A percentile compares a stretch with the other conserved stretches of the same genome.
Conservation (phyloP, 2,329 filamentous ascomycete species). For the Dothideomycetidae sp. region DNA sequence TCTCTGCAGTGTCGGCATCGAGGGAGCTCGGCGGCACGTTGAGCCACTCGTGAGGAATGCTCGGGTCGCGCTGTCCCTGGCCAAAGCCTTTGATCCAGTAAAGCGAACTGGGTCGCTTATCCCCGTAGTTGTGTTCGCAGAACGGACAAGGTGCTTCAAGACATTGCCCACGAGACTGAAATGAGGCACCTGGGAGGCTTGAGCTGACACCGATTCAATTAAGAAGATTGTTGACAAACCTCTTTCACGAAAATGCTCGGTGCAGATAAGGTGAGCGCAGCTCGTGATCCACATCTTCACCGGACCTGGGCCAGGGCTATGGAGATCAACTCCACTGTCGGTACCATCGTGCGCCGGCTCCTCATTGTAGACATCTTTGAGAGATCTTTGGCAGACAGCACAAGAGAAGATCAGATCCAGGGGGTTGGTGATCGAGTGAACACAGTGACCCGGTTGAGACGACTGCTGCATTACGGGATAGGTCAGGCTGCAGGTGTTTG, state of each 20-base stretch:
- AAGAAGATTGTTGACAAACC: constrained; percentile 24
- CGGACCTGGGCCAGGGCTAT: constrained; percentile 15
- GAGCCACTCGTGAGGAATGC: constrained; percentile 31
- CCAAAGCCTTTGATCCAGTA: constrained; percentile 32
- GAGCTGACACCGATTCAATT: not conserved
- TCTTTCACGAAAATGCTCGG: constrained; percentile 33
- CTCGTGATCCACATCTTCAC: constrained; percentile 29
- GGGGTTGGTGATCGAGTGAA: constrained; percentile 11
- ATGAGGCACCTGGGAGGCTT: constrained; percentile 28
- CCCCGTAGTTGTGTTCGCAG: constrained; percentile 25
- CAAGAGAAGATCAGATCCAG: constrained; percentile 37
- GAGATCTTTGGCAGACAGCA: constrained; percentile 31
- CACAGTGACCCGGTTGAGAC: not conserved
- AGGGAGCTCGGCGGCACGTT: constrained; percentile 27
- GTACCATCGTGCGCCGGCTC: constrained; percentile 12
- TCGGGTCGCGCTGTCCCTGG: constrained; percentile 28
- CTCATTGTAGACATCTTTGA: constrained; percentile 31
- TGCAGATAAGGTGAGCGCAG: constrained; percentile 37
- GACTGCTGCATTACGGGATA: not conserved
- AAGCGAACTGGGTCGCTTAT: constrained; percentile 24
- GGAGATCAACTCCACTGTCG: constrained; percentile 25
- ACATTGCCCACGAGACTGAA: constrained; percentile 27
- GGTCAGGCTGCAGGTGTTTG: not conserved
- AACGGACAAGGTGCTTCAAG: constrained; percentile 33
- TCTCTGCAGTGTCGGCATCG: not conserved